Percentiles rank a stretch among this genome's conserved stretches.
Conservation (phyloP, 2,329 filamentous ascomycete genomes). For the Aspergillus oerlinghausenensis region DNA sequence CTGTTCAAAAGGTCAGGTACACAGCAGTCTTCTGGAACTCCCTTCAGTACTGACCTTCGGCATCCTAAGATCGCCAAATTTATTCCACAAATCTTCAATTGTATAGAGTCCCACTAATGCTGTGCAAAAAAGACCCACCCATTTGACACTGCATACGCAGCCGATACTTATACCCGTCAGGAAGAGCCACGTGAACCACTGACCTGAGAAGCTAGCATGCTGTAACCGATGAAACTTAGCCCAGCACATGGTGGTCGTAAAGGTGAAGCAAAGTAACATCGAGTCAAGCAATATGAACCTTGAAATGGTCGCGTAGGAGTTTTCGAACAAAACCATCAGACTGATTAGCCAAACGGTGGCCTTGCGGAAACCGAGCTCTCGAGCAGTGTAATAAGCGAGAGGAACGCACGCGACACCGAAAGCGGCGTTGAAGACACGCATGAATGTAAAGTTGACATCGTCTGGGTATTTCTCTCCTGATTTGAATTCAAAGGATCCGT, state of each 20-base stretch:
- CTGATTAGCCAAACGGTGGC: conserved; percentile 92
- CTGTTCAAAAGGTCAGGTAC: conserved; percentile 39
- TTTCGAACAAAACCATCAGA: conserved; percentile 96
- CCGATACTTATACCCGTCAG: conserved; percentile 93
- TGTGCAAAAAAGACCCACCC: conserved; percentile 93
- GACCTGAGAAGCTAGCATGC: conserved; percentile 75
- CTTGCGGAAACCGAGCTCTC: conserved; percentile 79
- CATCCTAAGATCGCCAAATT: conserved; percentile 93
- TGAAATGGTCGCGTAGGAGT: conserved; percentile 98
- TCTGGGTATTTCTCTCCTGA: conserved; percentile 92
- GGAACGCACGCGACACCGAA: conserved; percentile 92
- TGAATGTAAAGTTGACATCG: conserved; percentile 95
- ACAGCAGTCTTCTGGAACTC: conserved; percentile 1
- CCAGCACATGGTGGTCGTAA: conserved; percentile 95
- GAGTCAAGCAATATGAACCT: conserved; percentile 97
- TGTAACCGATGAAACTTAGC: conserved; percentile 90
- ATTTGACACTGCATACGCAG: conserved; percentile 97
- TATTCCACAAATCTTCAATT: conserved; percentile 93
- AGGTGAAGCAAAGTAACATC: conserved; percentile 98
- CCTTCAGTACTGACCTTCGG: conserved; percentile 57
- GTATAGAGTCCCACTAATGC: conserved; percentile 95
- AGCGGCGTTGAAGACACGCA: conserved; percentile 94
- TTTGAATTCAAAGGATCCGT: conserved; percentile 99
- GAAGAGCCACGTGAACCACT: conserved; percentile 94
- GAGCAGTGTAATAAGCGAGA: conserved; percentile 90